These are phyloP conservation scores for Eremothecium coryli DNA, from an alignment of 1,139 yeast species.

Conservation along the genomic window DNA sequence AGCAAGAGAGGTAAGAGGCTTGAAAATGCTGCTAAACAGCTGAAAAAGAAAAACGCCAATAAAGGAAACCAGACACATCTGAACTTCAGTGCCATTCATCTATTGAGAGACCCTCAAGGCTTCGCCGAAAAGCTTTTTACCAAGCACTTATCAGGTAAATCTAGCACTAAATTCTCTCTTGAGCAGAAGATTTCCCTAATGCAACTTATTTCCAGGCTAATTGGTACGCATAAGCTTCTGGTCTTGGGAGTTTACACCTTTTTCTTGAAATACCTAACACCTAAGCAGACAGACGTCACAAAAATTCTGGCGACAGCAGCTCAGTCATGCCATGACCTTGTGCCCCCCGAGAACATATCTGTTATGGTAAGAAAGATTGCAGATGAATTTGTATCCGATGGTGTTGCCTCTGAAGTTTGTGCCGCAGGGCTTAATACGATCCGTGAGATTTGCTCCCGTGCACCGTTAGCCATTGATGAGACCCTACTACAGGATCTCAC, in stretches of 20 bases:
- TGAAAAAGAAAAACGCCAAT: slow-evolving; percentile 50
- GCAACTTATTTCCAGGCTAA: slow-evolving; percentile 76
- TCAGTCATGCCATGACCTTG: slow-evolving; percentile 91
- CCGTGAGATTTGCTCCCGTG: slow-evolving; percentile 83
- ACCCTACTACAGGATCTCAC: slow-evolving; percentile 79
- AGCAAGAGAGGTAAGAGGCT: slow-evolving; percentile 71
- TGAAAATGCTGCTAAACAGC: slow-evolving; percentile 57
- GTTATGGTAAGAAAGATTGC: slow-evolving; percentile 85
- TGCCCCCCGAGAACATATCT: slow-evolving; percentile 84
- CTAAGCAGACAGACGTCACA: slow-evolving; percentile 89
- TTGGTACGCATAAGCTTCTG: slow-evolving; percentile 90
- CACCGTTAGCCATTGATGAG: slow-evolving; percentile 87
- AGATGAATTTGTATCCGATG: slow-evolving; percentile 95
- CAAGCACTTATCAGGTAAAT: slow-evolving; percentile 61
- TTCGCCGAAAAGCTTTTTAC: slow-evolving; percentile 80
- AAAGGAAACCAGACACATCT: slow-evolving; percentile 58
- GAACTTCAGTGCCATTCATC: slow-evolving; percentile 89
- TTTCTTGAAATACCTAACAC: slow-evolving; percentile 81
- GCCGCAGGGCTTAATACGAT: slow-evolving; percentile 96
- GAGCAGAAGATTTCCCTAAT: slow-evolving; percentile 84
- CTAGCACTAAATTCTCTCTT: slow-evolving; percentile 54
- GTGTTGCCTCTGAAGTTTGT: slow-evolving; percentile 96
- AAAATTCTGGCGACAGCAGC: slow-evolving; percentile 95
- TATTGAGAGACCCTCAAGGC: slow-evolving; percentile 94
- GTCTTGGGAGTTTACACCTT: slow-evolving; percentile 84